Evolutionary conservation across 78 protist species (phyloP), one percentile per base, ranked within the genome.

Genomic region (Planoprotostelium fungivorum): DNA sequence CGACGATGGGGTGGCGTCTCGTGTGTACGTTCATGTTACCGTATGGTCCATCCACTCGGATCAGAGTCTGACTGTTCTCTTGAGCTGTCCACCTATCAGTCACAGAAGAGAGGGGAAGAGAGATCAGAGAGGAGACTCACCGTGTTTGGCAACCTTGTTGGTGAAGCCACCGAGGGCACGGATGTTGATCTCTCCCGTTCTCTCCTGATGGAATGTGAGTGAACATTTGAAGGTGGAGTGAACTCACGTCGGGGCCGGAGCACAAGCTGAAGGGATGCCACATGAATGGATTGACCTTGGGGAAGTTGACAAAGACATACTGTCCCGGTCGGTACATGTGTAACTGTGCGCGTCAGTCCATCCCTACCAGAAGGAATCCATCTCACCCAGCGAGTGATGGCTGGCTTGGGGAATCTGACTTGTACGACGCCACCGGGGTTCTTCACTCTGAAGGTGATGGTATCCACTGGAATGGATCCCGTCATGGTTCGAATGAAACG

Each of bases 131-230:
- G 73, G 16, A 51, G 73, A 25, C 73, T 51, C 73, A 51, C 73
- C 73, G 73, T 25, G 16, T 51, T 51, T 51, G 16, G 5, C 31
- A 25, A 51, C 73, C 5, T 5, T 25, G 5, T 51, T 51, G 5
- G 73, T 51, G 73, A 51, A 51, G 73, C 73, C 73, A 25, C 73
- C 73, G 73, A 51, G 73, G 73, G 73, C 73, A 51, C 73, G 73
- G 16, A 51, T 51, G 73, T 51, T 51, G 73, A 51, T 51, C 16
- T 51, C 73, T 25, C 73, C 73, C 5, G 73, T 51, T 25, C 73
- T 5, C 16, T 51, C 73, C 73, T 51, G 16, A 16, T n/a, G 16
- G 16, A 5, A 51, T 51, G 73, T 51, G 31, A 51, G 16, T 51
- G 31, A 25, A 51, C 73, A 51, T 25, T 51, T 51, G 31, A 16